Base-by-base conservation (phyloP, 176 grass and related monocot species). In the Ananas comosus region DNA sequence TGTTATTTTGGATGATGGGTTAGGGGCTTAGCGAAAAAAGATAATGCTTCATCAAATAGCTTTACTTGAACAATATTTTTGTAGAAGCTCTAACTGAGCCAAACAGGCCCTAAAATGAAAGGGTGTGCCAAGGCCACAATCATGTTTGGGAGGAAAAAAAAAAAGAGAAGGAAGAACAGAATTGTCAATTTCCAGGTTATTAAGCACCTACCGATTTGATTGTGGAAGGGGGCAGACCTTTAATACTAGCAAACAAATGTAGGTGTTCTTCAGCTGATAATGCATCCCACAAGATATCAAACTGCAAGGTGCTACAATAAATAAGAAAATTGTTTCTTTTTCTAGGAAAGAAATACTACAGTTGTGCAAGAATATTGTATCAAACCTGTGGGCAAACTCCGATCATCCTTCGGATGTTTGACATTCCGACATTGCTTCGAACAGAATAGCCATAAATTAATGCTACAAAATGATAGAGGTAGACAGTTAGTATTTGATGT, bases 221-320 rank as follows among this genome's bases (percentile, higher is more conserved):
- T 82, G 80, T 74, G 72, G 84, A 74, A 77, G 74, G 65, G 51
- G 76, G 89, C 63, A 97, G 83, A 67, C 94, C 94, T 81, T 93
- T 97, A 77, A 97, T 92, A 29, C 89, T 97, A 17, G 89, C 94
- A 88, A 97, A 97, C 66, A 97, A 64, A 58, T 84, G 76, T 78
- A 97, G 65, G 70, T 97, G 94, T 29, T 97, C 94, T 77, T 80
- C 72, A 75, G 84, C 86, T 63, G 94, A 91, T 73, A 93, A 83
- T 83, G 86, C 89, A 23, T 97, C 94, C 94, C 94, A 97, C 49
- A 97, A 73, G 66, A 93, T 93, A 78, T 97, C 94, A 69, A 97
- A 97, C 94, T 97, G 81, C 53, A 85, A 69, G 72, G 49, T 24
- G 80, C 73, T 10, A 65, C 54, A 71, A 29, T 7, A 51, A 7